A percentile compares a stretch with the other conserved stretches of the same genome.
phyloP scores from a whole-genome alignment of 1,284 basidiomycete genomes.

The Pseudozyma hubeiensis region DNA sequence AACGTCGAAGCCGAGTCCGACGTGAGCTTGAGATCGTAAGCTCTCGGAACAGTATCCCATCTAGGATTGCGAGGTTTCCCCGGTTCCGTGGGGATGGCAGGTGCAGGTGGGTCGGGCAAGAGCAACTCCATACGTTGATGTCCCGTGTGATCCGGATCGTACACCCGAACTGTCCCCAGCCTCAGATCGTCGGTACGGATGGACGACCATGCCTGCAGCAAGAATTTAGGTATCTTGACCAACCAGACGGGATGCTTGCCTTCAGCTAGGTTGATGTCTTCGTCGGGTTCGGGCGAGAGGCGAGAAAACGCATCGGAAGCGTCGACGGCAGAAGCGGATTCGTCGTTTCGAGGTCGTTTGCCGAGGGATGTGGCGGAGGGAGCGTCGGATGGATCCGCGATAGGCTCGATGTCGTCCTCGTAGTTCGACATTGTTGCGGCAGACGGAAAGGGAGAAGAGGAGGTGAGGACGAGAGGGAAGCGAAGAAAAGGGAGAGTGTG shows the following conservation, averaged over 20 bases:
- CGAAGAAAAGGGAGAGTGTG: background rate
- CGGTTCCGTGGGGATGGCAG: constrained; percentile 49
- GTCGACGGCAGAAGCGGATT: background rate
- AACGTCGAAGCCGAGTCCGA: constrained; percentile 46
- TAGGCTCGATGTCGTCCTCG: constrained; percentile 54
- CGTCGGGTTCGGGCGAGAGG: constrained; percentile 63
- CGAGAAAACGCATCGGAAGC: constrained; percentile 11
- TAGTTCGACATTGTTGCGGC: constrained; percentile 41
- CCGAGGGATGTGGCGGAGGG: constrained; percentile 26
- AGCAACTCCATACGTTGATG: constrained; percentile 65
- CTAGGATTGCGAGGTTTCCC: constrained; percentile 29
- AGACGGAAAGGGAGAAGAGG: background rate
- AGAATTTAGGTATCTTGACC: constrained; percentile 71
- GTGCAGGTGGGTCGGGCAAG: constrained; percentile 53
- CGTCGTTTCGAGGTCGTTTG: constrained; percentile 22
- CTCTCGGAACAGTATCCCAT: constrained; percentile 50
- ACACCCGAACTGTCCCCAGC: constrained; percentile 71
- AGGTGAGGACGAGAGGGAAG: too few relatives aligned
- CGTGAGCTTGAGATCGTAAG: constrained; percentile 63
- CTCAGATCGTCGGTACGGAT: constrained; percentile 70
- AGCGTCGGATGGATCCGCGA: constrained; percentile 36
- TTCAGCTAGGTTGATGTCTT: constrained; percentile 58
- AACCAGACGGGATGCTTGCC: constrained; percentile 64
- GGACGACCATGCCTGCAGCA: constrained; percentile 71
- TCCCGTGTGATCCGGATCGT: constrained; percentile 68